Conservation (phyloP, 352 stramenopile genomes). For the Globisporangium orthogonon region DNA sequence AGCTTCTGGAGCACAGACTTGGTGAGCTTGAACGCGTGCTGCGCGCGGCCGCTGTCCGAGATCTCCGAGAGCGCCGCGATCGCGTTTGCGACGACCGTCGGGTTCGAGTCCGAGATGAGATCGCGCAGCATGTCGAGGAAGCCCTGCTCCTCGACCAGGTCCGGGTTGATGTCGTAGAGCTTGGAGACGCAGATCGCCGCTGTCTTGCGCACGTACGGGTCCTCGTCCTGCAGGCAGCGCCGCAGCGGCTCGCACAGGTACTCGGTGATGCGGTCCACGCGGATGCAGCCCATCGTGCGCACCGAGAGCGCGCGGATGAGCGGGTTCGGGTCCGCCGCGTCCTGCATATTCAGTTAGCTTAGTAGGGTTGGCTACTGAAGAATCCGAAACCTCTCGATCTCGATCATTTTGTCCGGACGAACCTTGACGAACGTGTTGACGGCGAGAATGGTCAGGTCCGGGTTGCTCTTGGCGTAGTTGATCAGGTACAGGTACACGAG, state of each 20-base stretch:
- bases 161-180: constrained; percentile 98
- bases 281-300: constrained; percentile 99
- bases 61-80: constrained; percentile 97
- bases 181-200: constrained; percentile 99
- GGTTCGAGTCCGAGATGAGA: constrained; percentile 97
- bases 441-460: constrained; percentile 97
- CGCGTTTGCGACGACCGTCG: constrained; percentile 98
- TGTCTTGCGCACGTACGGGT: constrained; percentile 99
- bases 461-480: constrained; percentile 99
- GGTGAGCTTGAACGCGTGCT: constrained; percentile 92
- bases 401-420: neutral
- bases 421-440: constrained; percentile 98
- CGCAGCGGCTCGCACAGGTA: constrained; percentile 97
- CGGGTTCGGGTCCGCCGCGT: constrained; percentile 89
- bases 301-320: constrained; percentile 96
- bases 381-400: no score
- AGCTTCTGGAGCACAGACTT: constrained; percentile 98
- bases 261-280: constrained; percentile 98
- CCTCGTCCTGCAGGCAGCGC: constrained; percentile 90
- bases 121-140: constrained; percentile 96
- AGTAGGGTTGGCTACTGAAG: neutral
- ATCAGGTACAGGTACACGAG: constrained; percentile 99
- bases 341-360: constrained; percentile 12
- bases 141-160: constrained; percentile 95
- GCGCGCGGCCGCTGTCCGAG: constrained; percentile 89